Evolutionary conservation across 2,329 filamentous ascomycete species (phyloP).

Genomic region (Dendrostoma leiphaemia): DNA sequence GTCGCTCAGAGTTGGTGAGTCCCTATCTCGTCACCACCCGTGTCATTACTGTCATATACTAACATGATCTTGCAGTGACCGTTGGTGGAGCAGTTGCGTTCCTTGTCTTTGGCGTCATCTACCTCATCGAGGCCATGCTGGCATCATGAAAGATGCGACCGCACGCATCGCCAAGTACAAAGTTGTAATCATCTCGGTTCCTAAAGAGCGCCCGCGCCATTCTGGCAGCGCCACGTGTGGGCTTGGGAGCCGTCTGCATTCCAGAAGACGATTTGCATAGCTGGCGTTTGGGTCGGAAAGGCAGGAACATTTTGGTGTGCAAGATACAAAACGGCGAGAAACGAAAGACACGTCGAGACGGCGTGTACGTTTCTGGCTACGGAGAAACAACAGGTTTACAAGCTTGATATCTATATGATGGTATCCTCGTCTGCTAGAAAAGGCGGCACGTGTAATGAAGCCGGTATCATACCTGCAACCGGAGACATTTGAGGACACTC

Average conservation of each 20-base stretch:
- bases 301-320: background rate
- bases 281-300: background rate
- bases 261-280: background rate
- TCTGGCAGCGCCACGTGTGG: no score
- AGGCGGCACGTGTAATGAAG: background rate
- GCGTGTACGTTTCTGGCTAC: background rate
- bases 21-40: background rate
- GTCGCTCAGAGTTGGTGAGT: conserved; percentile 93
- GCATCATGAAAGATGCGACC: conserved; percentile 31
- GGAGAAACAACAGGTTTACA: background rate
- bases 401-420: background rate
- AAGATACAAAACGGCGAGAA: background rate
- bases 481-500: no score
- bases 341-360: background rate
- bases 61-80: conserved; percentile 63
- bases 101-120: conserved; percentile 87
- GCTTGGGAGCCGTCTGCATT: background rate
- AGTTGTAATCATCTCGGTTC: no score
- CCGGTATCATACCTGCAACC: background rate
- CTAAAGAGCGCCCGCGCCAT: no score
- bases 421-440: background rate
- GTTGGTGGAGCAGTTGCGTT: conserved; percentile 89
- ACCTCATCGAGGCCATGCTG: conserved; percentile 77
- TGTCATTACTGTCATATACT: background rate
- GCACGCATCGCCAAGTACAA: no score